A percentile compares a stretch with the other conserved stretches of the same genome.
phyloP scores from a whole-genome alignment of 1,139 yeast species.

The Geotrichum reessii region DNA sequence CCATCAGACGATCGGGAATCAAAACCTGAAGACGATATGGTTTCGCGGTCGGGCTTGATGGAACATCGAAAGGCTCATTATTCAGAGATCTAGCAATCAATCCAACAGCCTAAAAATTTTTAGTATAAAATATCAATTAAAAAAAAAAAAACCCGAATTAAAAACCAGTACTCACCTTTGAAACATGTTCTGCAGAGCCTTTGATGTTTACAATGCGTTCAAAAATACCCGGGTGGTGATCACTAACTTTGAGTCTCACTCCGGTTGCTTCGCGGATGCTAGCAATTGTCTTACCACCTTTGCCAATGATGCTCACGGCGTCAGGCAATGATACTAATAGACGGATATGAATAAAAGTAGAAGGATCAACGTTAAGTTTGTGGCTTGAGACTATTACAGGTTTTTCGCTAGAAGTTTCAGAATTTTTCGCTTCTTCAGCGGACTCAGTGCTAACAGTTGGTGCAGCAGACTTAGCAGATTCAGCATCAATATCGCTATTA shows the following conservation, averaged over 20 bases:
- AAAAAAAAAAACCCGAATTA: conserved; percentile 7
- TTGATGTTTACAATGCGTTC: conserved; percentile 73
- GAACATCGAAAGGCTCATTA: conserved; percentile 62
- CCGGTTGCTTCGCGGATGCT: conserved; percentile 60
- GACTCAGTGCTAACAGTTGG: background rate
- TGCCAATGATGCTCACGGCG: conserved; percentile 71
- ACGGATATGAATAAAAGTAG: conserved; percentile 59
- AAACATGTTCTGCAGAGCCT: conserved; percentile 76
- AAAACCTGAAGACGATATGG: conserved; percentile 56
- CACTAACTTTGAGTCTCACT: conserved; percentile 71
- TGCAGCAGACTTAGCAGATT: background rate
- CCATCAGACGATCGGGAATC: conserved; percentile 77
- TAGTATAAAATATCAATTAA: background rate
- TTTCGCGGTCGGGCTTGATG: conserved; percentile 51
- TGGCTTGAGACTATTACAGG: conserved; percentile 18
- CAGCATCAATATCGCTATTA: background rate
- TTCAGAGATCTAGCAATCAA: conserved; percentile 60
- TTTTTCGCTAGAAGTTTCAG: conserved; percentile 1
- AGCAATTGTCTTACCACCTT: conserved; percentile 66
- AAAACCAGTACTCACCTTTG: conserved; percentile 37
- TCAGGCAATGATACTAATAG: conserved; percentile 76
- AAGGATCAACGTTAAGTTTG: conserved; percentile 37
- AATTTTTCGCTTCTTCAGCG: background rate
- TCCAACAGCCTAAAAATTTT: conserved; percentile 52
- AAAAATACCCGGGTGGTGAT: conserved; percentile 64